Evolutionary conservation across 495 filamentous ascomycete species (phyloP).

Genomic region (Gamarada debralockiae): DNA sequence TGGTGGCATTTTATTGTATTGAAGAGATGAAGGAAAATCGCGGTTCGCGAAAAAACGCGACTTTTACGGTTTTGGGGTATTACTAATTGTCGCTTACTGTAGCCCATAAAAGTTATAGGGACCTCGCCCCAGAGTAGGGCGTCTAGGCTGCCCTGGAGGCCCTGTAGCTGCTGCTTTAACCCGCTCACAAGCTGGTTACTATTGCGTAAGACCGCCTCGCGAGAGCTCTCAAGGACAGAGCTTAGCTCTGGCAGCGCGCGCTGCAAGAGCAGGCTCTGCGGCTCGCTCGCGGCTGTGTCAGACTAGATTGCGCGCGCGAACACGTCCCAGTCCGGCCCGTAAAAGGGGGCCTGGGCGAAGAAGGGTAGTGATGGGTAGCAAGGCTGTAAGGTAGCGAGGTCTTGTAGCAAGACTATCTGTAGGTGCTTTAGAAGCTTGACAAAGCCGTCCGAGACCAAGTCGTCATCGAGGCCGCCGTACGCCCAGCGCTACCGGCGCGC

Average conservation of each 20-base stretch:
- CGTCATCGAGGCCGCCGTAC: slow-evolving; percentile 1
- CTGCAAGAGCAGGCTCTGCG: not conserved
- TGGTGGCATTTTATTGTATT: not conserved
- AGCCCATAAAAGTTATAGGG: not conserved
- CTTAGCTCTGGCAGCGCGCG: not conserved
- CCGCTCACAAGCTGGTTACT: not conserved
- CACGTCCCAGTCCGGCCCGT: not conserved
- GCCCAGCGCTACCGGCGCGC: not conserved
- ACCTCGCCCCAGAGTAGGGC: not conserved
- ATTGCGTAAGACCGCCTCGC: not conserved
- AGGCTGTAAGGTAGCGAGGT: not conserved
- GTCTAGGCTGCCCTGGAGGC: not conserved
- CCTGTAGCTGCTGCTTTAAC: too few species aligned
- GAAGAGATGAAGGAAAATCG: not conserved
- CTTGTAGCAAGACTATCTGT: not conserved
- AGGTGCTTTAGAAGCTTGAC: not conserved
- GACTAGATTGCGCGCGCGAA: not conserved
- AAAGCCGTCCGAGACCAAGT: not conserved
- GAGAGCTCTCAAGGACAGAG: not conserved
- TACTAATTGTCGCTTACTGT: not conserved
- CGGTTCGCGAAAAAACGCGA: not conserved
- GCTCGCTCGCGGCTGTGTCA: not conserved
- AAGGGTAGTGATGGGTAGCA: not conserved
- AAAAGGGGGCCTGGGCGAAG: not conserved
- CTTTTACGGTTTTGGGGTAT: not conserved